Evolutionary conservation across 192 early-diverging fungal species (phyloP).

Genomic region (Glomus cerebriforme): DNA sequence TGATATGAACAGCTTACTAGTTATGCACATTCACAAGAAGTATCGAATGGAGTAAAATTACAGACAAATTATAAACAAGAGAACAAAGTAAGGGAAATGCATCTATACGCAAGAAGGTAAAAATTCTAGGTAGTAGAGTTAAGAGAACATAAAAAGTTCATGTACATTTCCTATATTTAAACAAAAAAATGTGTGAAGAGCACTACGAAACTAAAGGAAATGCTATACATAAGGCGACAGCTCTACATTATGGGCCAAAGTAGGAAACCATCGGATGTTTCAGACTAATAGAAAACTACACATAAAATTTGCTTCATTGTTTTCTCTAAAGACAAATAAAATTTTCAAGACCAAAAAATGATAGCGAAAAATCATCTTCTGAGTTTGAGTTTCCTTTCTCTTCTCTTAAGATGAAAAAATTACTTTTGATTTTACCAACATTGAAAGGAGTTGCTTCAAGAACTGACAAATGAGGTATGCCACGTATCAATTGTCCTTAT

Average conservation of each 20-base stretch:
- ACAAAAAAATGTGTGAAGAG: neutral
- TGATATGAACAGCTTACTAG: conserved; percentile 22
- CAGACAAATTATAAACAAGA: no score
- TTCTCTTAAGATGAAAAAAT: conserved; percentile 9
- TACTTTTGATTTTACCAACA: conserved; percentile 8
- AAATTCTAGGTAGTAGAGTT: no score
- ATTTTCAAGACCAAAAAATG: no score
- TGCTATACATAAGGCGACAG: no score
- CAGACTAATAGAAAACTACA: no score
- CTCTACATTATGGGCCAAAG: no score
- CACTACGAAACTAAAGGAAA: no score
- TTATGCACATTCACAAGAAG: conserved; percentile 26
- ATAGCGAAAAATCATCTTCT: neutral
- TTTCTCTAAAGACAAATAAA: no score
- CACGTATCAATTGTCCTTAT: neutral
- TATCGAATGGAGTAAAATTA: no score
- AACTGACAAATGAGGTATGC: conserved; percentile 20
- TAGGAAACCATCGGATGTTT: neutral
- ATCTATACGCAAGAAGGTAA: no score
- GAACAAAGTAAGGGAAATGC: no score
- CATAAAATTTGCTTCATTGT: no score
- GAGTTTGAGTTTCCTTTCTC: neutral
- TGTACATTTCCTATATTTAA: conserved; percentile 12
- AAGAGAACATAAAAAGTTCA: conserved; percentile 9
- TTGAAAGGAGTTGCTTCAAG: conserved; percentile 8